Evolutionary conservation across 73 alveolate species (phyloP).

Genomic region (Symbiodinium natans): DNA sequence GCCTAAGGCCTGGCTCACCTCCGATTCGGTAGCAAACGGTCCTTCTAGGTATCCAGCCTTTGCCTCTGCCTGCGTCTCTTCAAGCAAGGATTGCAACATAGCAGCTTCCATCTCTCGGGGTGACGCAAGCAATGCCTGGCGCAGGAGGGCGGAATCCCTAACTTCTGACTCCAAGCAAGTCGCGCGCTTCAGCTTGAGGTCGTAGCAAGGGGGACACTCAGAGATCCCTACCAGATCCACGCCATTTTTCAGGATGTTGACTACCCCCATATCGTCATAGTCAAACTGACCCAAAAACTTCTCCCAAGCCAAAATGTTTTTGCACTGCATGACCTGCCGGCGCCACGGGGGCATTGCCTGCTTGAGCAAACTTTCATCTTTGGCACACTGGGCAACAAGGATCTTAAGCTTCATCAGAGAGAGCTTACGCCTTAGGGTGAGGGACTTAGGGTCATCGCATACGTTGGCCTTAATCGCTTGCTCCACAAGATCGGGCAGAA

Average conservation of each 20-base stretch:
- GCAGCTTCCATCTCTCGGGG: too few species aligned
- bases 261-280: not conserved
- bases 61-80: not conserved
- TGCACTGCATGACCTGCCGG: too few species aligned
- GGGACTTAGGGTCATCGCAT: not conserved
- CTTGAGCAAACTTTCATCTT: too few species aligned
- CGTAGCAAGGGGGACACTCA: not conserved
- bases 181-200: not conserved
- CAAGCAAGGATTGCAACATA: not conserved
- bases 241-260: not conserved
- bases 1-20: too few species aligned
- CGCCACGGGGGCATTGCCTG: too few species aligned
- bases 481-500: not conserved
- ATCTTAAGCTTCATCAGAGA: too few species aligned
- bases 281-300: not conserved
- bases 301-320: too few species aligned
- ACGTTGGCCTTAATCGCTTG: not conserved
- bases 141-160: not conserved
- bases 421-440: not conserved
- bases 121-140: not conserved
- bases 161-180: not conserved
- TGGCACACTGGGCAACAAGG: too few species aligned
- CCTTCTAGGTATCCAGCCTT: not conserved
- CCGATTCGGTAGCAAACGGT: not conserved
- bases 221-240: not conserved